phyloP scores from a whole-genome alignment of 2,329 filamentous ascomycete species.

The Aspergillus luchuensis region DNA sequence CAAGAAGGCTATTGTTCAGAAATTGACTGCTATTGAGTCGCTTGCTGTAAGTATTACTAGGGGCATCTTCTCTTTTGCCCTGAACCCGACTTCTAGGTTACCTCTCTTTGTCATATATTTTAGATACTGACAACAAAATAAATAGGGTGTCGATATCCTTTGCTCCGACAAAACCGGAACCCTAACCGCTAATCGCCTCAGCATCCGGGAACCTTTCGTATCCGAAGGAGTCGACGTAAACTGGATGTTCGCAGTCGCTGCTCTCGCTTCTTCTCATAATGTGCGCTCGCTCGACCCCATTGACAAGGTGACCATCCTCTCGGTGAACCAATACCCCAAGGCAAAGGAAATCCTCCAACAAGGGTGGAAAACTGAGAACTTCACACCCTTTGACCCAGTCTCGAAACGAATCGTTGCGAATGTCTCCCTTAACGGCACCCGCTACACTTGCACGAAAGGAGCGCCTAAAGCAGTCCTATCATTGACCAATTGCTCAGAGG shows the following conservation, averaged over 20 bases:
- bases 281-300: constrained; percentile 77
- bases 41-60: constrained; percentile 48
- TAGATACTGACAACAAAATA: not conserved
- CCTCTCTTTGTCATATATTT: not conserved
- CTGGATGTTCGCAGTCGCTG: constrained; percentile 82
- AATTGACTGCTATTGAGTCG: constrained; percentile 76
- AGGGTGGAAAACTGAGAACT: constrained; percentile 72
- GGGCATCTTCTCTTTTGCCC: no score
- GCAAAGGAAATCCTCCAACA: constrained; percentile 71
- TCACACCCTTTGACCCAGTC: constrained; percentile 71
- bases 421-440: constrained; percentile 68
- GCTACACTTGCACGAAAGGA: constrained; percentile 74
- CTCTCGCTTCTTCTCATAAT: constrained; percentile 76
- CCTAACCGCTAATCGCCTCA: constrained; percentile 63
- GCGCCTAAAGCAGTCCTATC: constrained; percentile 74
- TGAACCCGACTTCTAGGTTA: not conserved
- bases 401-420: constrained; percentile 76
- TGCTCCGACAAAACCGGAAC: constrained; percentile 84
- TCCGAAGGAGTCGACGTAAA: constrained; percentile 76
- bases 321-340: constrained; percentile 74
- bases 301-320: constrained; percentile 76
- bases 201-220: constrained; percentile 75
- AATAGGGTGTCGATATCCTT: constrained; percentile 68
- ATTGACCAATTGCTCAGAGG: constrained; percentile 67
- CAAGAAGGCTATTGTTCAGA: constrained; percentile 78